These are phyloP conservation scores for Leishmania tropica DNA, from an alignment of 208 protist species.

Conservation along the genomic window DNA sequence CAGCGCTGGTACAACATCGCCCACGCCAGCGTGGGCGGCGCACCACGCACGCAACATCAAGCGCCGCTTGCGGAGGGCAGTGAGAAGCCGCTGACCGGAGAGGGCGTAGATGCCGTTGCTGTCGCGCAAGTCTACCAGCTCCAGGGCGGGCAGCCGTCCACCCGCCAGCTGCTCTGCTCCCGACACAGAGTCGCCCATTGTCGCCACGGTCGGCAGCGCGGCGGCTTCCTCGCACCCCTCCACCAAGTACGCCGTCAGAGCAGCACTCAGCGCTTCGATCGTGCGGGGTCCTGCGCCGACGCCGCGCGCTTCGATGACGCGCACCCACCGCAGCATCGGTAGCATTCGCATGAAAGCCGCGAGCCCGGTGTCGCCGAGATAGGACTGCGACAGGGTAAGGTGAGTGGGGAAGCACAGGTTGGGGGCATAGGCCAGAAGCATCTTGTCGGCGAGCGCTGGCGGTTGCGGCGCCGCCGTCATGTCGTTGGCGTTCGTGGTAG, in stretches of 20 bases:
- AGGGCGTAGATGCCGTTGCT: slow-evolving; percentile 23
- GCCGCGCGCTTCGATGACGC: slow-evolving; percentile 41
- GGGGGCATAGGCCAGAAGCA: slow-evolving; percentile 18
- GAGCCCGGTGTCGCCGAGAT: slow-evolving; percentile 70
- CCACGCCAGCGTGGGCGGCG: background rate
- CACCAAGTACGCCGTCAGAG: slow-evolving; percentile 15
- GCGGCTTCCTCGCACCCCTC: slow-evolving; percentile 18
- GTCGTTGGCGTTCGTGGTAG: background rate
- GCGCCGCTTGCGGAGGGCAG: slow-evolving; percentile 15
- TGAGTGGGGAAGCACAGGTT: slow-evolving; percentile 38
- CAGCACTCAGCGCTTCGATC: slow-evolving; percentile 33
- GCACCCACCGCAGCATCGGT: slow-evolving; percentile 70
- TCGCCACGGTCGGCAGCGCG: background rate
- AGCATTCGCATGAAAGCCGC: slow-evolving; percentile 68
- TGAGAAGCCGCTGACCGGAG: slow-evolving; percentile 17
- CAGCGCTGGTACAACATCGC: slow-evolving; percentile 16
- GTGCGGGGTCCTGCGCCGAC: slow-evolving; percentile 49
- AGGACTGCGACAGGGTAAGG: slow-evolving; percentile 54
- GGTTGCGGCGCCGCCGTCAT: background rate
- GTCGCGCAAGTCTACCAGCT: slow-evolving; percentile 27
- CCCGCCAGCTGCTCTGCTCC: slow-evolving; percentile 18
- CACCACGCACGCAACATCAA: slow-evolving; percentile 21
- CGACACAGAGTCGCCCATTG: background rate
- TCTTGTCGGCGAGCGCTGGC: background rate
- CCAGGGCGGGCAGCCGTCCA: slow-evolving; percentile 23